phyloP scores from a whole-genome alignment of 2,329 filamentous ascomycete genomes.

The Botrytis cinerea region DNA sequence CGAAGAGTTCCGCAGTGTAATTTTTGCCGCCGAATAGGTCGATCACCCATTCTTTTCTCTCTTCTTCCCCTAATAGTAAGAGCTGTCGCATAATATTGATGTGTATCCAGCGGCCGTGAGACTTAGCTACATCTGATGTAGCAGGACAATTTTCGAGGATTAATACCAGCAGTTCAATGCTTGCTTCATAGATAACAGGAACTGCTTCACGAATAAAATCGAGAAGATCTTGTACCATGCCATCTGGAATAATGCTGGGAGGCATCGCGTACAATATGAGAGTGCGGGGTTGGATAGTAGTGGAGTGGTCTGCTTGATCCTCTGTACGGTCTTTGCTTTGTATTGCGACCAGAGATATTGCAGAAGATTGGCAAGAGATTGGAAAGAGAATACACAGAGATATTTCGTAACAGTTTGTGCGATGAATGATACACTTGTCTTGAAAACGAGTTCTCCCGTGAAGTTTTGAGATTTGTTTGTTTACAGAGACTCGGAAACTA shows the following conservation, averaged over 20 bases:
- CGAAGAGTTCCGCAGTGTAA: neutral
- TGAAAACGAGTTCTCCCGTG: neutral
- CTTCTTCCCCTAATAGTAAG: neutral
- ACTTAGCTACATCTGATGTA: neutral
- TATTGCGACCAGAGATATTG: neutral
- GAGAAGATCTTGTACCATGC: conserved; percentile 4
- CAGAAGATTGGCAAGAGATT: neutral
- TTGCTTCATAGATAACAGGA: neutral
- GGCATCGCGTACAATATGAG: neutral
- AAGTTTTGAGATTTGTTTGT: neutral
- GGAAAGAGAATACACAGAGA: neutral
- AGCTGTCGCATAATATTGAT: conserved; percentile 5
- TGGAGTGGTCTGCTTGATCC: neutral
- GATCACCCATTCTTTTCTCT: neutral
- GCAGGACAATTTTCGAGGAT: neutral
- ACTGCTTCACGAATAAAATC: neutral
- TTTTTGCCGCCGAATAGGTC: neutral
- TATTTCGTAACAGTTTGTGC: neutral
- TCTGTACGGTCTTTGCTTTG: neutral
- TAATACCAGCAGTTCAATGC: neutral
- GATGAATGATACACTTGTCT: neutral
- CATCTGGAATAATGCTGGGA: neutral
- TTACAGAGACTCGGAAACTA: neutral
- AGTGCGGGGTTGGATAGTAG: neutral
- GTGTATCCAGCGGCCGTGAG: conserved; percentile 1